Percentiles rank a stretch among this genome's conserved stretches.
Evolutionary conservation across 2,329 filamentous ascomycete species (phyloP).

Genomic region (Fusarium bulbicola): DNA sequence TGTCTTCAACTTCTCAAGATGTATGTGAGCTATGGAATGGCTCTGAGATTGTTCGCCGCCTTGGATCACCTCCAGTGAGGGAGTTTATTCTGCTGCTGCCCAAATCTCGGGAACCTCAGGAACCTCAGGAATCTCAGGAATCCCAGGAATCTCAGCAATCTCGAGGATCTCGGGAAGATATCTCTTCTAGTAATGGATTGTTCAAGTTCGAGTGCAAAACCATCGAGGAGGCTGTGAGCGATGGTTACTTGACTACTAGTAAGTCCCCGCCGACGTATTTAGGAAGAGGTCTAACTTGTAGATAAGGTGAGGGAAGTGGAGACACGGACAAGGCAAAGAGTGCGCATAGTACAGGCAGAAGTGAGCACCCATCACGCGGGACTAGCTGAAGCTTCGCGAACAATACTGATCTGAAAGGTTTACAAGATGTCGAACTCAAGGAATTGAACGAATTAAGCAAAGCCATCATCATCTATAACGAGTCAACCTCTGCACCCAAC

Average conservation of each 20-base stretch:
- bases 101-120: no score
- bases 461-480: background rate
- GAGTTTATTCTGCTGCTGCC: background rate
- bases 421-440: background rate
- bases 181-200: no score
- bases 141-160: no score
- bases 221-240: fast-evolving
- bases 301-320: fast-evolving
- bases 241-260: background rate
- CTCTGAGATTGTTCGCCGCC: constrained; percentile 44
- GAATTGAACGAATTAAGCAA: background rate
- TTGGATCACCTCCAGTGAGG: background rate
- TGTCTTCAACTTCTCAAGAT: constrained; percentile 55
- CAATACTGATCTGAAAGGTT: no score
- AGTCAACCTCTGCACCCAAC: background rate
- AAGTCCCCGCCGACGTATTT: fast-evolving
- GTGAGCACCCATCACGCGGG: no score
- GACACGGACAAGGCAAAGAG: background rate
- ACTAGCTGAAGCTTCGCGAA: no score
- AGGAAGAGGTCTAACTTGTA: fast-evolving
- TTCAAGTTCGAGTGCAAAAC: background rate
- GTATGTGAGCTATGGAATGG: constrained; percentile 58
- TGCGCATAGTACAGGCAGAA: no score
- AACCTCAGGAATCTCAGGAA: no score
- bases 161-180: no score